Conservation (phyloP, 2,329 filamentous ascomycete genomes). For the Thermochaetoides dissita region DNA sequence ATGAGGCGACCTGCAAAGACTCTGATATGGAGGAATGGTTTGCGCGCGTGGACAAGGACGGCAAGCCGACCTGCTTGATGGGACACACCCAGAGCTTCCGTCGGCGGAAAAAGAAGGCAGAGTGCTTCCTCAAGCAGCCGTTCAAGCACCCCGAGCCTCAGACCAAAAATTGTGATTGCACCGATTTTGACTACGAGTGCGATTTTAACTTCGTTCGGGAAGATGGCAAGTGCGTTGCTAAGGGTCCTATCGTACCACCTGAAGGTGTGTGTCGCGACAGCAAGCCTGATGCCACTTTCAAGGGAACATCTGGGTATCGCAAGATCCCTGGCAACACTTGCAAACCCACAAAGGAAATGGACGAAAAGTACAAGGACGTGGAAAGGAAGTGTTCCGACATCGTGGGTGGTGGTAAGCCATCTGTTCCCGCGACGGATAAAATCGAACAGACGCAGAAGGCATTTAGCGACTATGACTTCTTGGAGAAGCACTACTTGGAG, state of each 20-base stretch:
- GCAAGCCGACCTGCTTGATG: constrained; percentile 81
- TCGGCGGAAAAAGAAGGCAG: constrained; percentile 70
- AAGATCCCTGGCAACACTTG: constrained; percentile 77
- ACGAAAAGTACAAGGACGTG: constrained; percentile 56
- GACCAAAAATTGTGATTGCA: constrained; percentile 67
- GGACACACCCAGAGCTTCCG: constrained; percentile 81
- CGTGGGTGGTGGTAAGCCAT: constrained; percentile 23
- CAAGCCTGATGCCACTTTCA: constrained; percentile 57
- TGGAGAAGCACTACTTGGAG: constrained; percentile 63
- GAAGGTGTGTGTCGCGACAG: constrained; percentile 56
- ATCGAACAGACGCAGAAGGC: constrained; percentile 45
- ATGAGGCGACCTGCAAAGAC: constrained; percentile 64
- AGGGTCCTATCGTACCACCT: constrained; percentile 49
- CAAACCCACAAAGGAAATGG: constrained; percentile 39
- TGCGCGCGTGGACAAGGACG: constrained; percentile 66
- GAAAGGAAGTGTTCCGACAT: constrained; percentile 64
- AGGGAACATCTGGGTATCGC: constrained; percentile 79
- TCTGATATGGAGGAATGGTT: constrained; percentile 80
- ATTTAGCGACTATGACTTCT: constrained; percentile 44
- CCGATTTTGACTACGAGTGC: constrained; percentile 80
- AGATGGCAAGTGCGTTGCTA: constrained; percentile 55
- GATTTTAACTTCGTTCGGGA: constrained; percentile 75
- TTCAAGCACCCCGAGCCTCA: constrained; percentile 65
- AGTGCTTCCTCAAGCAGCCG: constrained; percentile 78
- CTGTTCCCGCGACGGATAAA: constrained; percentile 49